These are phyloP conservation scores for Botryococcus braunii DNA, from an alignment of 163 green algal genomes.

Conservation along the genomic window DNA sequence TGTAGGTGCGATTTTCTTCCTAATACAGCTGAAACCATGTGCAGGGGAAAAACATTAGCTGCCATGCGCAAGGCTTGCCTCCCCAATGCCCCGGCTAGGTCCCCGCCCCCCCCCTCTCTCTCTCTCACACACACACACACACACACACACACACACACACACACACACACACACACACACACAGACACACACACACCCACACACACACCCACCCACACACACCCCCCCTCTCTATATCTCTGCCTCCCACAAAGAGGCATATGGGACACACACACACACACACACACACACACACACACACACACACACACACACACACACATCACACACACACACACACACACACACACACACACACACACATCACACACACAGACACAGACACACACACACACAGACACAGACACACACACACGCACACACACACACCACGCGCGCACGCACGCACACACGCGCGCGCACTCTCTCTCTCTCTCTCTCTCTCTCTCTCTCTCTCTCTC, in stretches of 20 bases:
- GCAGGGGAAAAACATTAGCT: not conserved
- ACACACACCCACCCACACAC: no score
- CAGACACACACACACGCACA: not conserved
- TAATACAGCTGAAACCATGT: not conserved
- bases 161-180: no score
- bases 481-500: not conserved
- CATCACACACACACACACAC: no score
- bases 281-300: not conserved
- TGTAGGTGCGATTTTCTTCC: not conserved
- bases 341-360: no score
- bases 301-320: no score
- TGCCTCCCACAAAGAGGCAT: not conserved
- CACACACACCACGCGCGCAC: not conserved
- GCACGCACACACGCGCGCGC: not conserved
- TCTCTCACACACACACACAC: no score
- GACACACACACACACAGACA: not conserved
- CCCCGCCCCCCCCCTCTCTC: no score
- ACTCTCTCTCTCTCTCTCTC: not conserved
- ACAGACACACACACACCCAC: no score
- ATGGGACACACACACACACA: not conserved
- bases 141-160: no score
- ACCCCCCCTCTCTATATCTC: no score
- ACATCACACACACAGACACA: no score
- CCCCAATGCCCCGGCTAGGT: no score
- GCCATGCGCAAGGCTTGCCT: not conserved